A percentile compares a stretch with the other conserved stretches of the same genome.
Conservation (phyloP, 306 rosid genomes). For the Purshia tridentata region DNA sequence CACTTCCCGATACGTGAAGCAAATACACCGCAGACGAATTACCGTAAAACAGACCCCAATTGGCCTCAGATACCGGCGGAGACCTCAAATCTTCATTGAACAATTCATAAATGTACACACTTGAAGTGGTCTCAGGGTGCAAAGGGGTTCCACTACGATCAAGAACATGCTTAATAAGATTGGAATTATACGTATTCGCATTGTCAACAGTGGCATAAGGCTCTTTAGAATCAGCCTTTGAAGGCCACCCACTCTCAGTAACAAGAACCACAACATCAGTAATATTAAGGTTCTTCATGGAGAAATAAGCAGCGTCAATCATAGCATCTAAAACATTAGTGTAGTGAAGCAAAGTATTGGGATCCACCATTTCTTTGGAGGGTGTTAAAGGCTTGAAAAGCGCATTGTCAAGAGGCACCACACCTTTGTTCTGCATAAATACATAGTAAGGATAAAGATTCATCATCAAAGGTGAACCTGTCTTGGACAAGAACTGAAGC, state of each 20-base stretch:
- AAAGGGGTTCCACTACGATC: conserved; percentile 80
- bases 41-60: conserved; percentile 81
- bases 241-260: conserved; percentile 87
- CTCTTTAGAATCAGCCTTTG: conserved; percentile 72
- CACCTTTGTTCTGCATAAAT: conserved; percentile 73
- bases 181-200: conserved; percentile 70
- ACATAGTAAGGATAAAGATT: conserved; percentile 86
- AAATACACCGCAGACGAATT: conserved; percentile 63
- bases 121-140: conserved; percentile 73
- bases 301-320: conserved; percentile 80
- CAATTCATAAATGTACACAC: conserved; percentile 70
- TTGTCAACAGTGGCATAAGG: conserved; percentile 75
- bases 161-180: conserved; percentile 74
- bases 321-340: conserved; percentile 79
- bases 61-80: conserved; percentile 73
- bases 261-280: conserved; percentile 72
- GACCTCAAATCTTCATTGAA: conserved; percentile 83
- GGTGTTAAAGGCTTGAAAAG: conserved; percentile 76
- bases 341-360: conserved; percentile 84
- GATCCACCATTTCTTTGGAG: conserved; percentile 82
- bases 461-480: conserved; percentile 73
- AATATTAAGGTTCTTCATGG: conserved; percentile 77
- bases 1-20: conserved; percentile 75
- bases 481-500: conserved; percentile 59
- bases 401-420: conserved; percentile 71